phyloP scores from a whole-genome alignment of 331 rosid genomes.

The Rhamnella rubrinervis region DNA sequence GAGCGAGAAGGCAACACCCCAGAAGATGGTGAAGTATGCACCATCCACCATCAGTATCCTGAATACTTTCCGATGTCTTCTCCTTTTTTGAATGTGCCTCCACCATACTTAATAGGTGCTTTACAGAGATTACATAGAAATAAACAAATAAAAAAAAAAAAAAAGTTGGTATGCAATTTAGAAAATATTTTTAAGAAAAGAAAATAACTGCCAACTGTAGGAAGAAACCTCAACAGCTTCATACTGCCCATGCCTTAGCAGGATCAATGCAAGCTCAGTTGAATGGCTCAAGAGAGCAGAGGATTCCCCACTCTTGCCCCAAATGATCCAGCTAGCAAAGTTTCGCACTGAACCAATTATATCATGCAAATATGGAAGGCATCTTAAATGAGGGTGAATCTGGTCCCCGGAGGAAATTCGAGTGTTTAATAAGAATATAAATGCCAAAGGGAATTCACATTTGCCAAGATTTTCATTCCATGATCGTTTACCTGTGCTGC shows the following conservation, averaged over 20 bases:
- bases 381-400: constrained; percentile 35
- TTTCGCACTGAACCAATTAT: constrained; percentile 44
- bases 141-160: constrained; percentile 15
- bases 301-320: constrained; percentile 66
- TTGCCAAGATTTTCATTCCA: constrained; percentile 78
- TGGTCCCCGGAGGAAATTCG: constrained; percentile 46
- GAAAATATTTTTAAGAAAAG: background rate
- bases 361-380: constrained; percentile 47
- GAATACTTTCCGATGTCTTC: constrained; percentile 77
- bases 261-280: constrained; percentile 72
- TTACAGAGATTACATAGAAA: constrained; percentile 21
- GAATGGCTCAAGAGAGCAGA: constrained; percentile 68
- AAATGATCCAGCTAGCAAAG: constrained; percentile 80
- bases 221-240: constrained; percentile 76
- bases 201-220: constrained; percentile 6
- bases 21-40: constrained; percentile 85
- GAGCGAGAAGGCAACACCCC: constrained; percentile 89
- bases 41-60: constrained; percentile 85
- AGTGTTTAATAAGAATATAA: constrained; percentile 56
- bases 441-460: constrained; percentile 78
- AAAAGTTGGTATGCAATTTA: constrained; percentile 8
- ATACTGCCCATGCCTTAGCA: constrained; percentile 81
- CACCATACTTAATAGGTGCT: constrained; percentile 68
- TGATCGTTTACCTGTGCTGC: constrained; percentile 47
- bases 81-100: constrained; percentile 78